Base-by-base conservation (phyloP, 2,329 filamentous ascomycete genomes). In the Samsoniella hepiali region DNA sequence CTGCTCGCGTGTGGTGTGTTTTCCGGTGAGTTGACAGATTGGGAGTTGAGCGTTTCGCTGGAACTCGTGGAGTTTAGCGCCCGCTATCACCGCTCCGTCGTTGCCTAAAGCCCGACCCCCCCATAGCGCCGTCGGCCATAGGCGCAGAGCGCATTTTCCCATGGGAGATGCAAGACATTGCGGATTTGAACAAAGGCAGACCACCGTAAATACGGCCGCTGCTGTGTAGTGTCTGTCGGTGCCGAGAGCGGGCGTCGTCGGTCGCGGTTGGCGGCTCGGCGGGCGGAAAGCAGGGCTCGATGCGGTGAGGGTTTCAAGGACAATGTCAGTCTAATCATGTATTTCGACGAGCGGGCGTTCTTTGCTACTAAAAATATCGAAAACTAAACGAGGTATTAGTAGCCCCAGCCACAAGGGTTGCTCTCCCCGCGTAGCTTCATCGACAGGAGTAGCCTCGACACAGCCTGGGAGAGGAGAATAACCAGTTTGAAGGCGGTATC, bases 41-140 rank as follows among this genome's bases (percentile, higher is more conserved):
- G 3, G 6, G 15, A 32, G 49, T 9, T 6, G 53, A 57, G 40
- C 15, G 11, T 22, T 7, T 45, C 40, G 17, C 29, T 13, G 38
- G 38, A 31, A 32, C 8, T n/a, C 11, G 8, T 57, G 54, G 54
- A 57, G 54, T 57, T 57, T 45, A 40, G 54, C 29, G 42, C 34
- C 5, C 17, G 8, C 40, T 57, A 57, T 57, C 54, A 10, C 54
- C 54, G 54, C 17, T 31, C 27, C 40, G 54, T 27, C 40, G 54
- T 27, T 13, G 17, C 13, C 40, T 57, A 32, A 57, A 57, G 40
- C 6, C 54, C 27, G 38, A 44, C 11, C 13, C 9, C 13, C 9
- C 9, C 13, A 32, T 57, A 57, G 40, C 54, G 54, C 54, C 54
- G 54, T 57, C 54, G 54, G 54, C 40, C 29, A 45, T 57, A 32